phyloP scores from a whole-genome alignment of 2,329 filamentous ascomycete genomes.

The Colletotrichum gigasporum region DNA sequence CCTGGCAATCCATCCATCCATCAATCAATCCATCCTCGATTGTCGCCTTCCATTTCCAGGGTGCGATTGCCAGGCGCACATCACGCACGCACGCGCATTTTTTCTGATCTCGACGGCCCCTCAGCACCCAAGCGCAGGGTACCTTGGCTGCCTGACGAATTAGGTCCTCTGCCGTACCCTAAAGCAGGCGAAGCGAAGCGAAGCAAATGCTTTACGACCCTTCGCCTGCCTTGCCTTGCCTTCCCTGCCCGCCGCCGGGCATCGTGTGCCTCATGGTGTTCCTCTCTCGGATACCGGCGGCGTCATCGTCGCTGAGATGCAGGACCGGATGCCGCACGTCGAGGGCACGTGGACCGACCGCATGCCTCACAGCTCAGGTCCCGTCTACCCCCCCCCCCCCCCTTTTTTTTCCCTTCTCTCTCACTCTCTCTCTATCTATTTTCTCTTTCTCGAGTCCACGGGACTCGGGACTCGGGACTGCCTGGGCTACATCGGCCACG shows the following conservation, averaged over 20 bases:
- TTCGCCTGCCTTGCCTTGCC: neutral
- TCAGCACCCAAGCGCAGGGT: neutral
- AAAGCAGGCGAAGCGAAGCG: too few species aligned
- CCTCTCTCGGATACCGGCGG: slow-evolving; percentile 4
- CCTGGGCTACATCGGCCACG: slow-evolving; percentile 4
- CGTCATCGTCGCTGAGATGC: neutral
- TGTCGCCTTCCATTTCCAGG: slow-evolving; percentile 6
- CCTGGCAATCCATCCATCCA: too few species aligned
- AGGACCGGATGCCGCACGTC: neutral
- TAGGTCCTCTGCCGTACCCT: too few species aligned
- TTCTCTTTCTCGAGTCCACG: too few species aligned
- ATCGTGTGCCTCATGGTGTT: too few species aligned
- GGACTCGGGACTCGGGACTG: too few species aligned
- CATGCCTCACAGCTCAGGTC: neutral
- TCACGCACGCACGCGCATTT: neutral
- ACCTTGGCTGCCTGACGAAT: too few species aligned
- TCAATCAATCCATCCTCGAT: neutral
- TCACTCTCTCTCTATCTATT: too few species aligned
- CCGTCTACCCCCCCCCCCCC: neutral
- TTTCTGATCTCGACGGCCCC: neutral
- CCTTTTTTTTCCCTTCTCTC: neutral
- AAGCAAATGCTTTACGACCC: too few species aligned
- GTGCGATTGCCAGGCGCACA: slow-evolving; percentile 1
- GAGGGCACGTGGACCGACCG: slow-evolving; percentile 6
- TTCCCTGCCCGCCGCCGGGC: too few species aligned